These are phyloP conservation scores for Oryza glaberrima DNA, from an alignment of 176 grass and related monocot species.

Conservation along the genomic window DNA sequence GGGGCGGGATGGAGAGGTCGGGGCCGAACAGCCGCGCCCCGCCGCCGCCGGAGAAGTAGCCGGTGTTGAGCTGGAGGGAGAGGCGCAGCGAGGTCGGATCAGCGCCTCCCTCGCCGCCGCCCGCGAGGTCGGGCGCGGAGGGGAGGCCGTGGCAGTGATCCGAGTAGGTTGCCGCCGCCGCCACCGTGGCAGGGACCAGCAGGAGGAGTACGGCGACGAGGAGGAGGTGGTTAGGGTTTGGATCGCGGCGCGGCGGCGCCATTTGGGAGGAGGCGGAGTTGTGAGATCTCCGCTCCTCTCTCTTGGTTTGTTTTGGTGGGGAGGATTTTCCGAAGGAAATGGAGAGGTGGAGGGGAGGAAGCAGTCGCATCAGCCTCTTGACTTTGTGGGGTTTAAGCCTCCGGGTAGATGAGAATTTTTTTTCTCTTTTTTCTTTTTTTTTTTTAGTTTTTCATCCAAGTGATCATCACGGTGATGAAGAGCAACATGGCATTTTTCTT, in stretches of 20 bases:
- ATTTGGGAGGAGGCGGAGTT: constrained; percentile 23
- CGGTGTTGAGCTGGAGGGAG: constrained; percentile 54
- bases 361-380: background rate
- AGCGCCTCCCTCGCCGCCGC: background rate
- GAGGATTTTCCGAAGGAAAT: background rate
- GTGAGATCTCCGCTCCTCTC: constrained; percentile 16
- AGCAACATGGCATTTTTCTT: too few relatives aligned
- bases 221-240: background rate
- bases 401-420: background rate
- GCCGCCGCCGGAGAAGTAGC: constrained; percentile 67
- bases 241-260: constrained; percentile 32
- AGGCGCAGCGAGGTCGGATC: background rate
- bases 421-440: background rate
- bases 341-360: background rate
- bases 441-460: too few relatives aligned
- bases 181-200: constrained; percentile 28
- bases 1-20: constrained; percentile 17
- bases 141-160: constrained; percentile 47
- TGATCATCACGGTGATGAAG: too few relatives aligned
- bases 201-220: constrained; percentile 20
- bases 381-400: constrained; percentile 24
- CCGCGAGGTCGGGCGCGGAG: constrained; percentile 38
- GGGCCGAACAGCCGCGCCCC: constrained; percentile 45
- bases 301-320: background rate
- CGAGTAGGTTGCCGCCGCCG: constrained; percentile 41